Evolutionary conservation across 2,329 filamentous ascomycete genomes (phyloP).

Genomic region (Gremmenia infestans): DNA sequence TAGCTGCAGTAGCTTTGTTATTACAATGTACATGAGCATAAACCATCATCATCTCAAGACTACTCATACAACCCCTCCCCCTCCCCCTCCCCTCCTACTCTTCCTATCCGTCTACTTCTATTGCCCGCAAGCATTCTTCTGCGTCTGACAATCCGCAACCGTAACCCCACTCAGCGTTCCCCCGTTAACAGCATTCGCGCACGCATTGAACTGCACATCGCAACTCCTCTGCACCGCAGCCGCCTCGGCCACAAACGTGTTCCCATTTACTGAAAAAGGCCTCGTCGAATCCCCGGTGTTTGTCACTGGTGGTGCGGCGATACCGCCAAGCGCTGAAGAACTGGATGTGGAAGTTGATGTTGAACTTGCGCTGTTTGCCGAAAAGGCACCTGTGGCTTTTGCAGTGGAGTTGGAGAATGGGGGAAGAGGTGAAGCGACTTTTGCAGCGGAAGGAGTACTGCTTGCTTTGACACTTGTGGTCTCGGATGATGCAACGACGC

Average conservation of each 20-base stretch:
- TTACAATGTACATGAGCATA: no score
- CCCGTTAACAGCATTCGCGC: constrained; percentile 51
- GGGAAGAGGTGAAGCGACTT: background rate
- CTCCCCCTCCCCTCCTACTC: no score
- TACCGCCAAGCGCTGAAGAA: constrained; percentile 39
- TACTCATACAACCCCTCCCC: background rate
- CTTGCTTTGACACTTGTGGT: background rate
- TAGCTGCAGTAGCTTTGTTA: no score
- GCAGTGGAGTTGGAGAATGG: constrained; percentile 4
- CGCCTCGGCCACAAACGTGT: constrained; percentile 50
- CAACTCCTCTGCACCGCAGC: constrained; percentile 56
- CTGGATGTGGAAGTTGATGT: constrained; percentile 2
- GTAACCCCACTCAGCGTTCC: constrained; percentile 31
- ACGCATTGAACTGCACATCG: constrained; percentile 58
- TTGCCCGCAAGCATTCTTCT: constrained; percentile 18
- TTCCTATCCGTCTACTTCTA: background rate
- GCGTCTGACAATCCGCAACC: constrained; percentile 20
- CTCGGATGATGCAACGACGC: constrained; percentile 2
- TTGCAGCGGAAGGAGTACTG: no score
- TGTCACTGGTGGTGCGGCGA: constrained; percentile 43
- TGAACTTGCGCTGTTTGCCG: no score
- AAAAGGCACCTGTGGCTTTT: background rate
- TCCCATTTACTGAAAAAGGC: constrained; percentile 51
- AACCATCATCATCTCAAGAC: background rate
- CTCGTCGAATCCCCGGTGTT: constrained; percentile 45